Conservation (phyloP, 192 early-diverging fungal genomes). For the Entomortierella chlamydospora region DNA sequence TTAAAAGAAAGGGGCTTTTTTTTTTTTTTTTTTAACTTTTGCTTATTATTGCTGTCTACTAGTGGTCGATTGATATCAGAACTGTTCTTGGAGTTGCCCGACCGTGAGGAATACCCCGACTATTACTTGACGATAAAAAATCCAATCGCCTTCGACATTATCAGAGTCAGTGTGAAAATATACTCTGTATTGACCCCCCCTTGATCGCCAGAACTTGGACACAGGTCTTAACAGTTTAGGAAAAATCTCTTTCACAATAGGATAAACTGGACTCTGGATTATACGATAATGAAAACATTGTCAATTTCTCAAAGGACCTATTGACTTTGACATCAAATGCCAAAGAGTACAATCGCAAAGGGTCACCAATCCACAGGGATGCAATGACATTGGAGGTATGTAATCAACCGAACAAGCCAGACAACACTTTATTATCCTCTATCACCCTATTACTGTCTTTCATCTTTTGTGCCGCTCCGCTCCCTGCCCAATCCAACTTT, state of each 20-base stretch:
- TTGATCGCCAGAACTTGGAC: too few species aligned
- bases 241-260: conserved; percentile 4
- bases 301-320: conserved; percentile 34
- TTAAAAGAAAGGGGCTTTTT: too few species aligned
- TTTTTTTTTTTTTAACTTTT: too few species aligned
- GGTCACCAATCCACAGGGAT: conserved; percentile 52
- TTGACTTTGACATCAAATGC: conserved; percentile 46
- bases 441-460: neutral
- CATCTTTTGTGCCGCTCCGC: neutral
- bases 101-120: conserved; percentile 85
- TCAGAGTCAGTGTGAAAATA: conserved; percentile 19
- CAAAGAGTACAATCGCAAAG: conserved; percentile 54
- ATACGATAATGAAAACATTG: conserved; percentile 30
- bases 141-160: conserved; percentile 43
- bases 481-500: neutral
- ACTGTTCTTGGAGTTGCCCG: conserved; percentile 84
- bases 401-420: neutral
- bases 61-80: conserved; percentile 74
- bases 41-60: too few species aligned
- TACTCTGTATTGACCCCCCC: too few species aligned
- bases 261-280: conserved; percentile 27
- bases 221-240: neutral
- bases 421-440: neutral
- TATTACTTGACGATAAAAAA: conserved; percentile 69
- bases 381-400: conserved; percentile 49